phyloP scores from a whole-genome alignment of 1,139 yeast genomes.

The Kodamaea derodonti region DNA sequence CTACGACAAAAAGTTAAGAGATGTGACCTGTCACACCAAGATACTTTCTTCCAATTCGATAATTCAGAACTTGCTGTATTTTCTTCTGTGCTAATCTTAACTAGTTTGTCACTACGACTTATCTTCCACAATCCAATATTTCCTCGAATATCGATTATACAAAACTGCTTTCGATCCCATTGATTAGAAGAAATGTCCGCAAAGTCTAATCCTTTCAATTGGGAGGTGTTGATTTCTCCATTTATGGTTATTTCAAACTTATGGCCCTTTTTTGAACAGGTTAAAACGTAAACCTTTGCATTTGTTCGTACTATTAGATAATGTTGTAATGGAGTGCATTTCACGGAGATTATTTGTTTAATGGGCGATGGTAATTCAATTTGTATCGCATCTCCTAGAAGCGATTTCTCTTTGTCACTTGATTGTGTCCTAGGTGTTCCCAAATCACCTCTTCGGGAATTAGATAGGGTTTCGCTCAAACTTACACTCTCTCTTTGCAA shows the following conservation, averaged over 20 bases:
- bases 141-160: conserved; percentile 50
- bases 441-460: too few relatives aligned
- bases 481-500: too few relatives aligned
- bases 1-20: conserved; percentile 46
- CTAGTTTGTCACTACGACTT: conserved; percentile 1
- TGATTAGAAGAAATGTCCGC: conserved; percentile 48
- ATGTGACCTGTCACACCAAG: conserved; percentile 37
- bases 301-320: conserved; percentile 26
- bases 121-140: conserved; percentile 43
- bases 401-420: too few relatives aligned
- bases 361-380: conserved; percentile 32
- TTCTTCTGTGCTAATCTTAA: not conserved
- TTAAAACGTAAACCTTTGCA: conserved; percentile 23
- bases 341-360: conserved; percentile 33
- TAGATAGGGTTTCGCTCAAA: too few relatives aligned
- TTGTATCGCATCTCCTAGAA: conserved; percentile 15
- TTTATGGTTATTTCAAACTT: conserved; percentile 17
- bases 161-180: conserved; percentile 33
- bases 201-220: conserved; percentile 30
- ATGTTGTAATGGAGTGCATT: conserved; percentile 17
- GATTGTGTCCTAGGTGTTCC: too few relatives aligned
- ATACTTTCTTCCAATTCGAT: conserved; percentile 52
- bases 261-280: conserved; percentile 12
- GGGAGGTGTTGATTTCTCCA: conserved; percentile 19
- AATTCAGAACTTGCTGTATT: conserved; percentile 42